These are phyloP conservation scores for Eucalyptus erythrocorys DNA, from an alignment of 345 rosid species.

Conservation along the genomic window DNA sequence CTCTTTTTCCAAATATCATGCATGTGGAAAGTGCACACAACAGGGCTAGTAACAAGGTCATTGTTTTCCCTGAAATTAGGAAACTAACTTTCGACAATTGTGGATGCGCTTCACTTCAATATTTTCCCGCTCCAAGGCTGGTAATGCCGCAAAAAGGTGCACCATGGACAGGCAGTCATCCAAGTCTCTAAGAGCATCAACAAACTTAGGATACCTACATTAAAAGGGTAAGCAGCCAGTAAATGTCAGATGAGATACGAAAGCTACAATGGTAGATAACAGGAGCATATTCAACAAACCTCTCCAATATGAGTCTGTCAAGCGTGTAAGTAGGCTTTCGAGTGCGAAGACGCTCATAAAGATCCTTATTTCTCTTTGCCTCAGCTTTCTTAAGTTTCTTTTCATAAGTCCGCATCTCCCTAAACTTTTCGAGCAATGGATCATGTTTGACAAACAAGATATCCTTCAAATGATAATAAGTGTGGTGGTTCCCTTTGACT, in stretches of 20 bases:
- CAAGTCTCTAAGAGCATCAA: slow-evolving; percentile 90
- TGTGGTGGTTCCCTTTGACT: slow-evolving; percentile 85
- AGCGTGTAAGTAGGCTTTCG: slow-evolving; percentile 68
- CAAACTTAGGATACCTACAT: slow-evolving; percentile 73
- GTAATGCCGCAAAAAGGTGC: slow-evolving; percentile 87
- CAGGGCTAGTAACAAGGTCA: neutral
- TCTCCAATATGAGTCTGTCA: slow-evolving; percentile 63
- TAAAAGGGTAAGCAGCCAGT: neutral
- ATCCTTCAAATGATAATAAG: slow-evolving; percentile 93
- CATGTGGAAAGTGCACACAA: neutral
- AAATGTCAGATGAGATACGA: neutral
- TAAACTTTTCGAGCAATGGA: slow-evolving; percentile 76
- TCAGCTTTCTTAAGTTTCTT: slow-evolving; percentile 76
- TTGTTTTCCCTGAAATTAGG: neutral
- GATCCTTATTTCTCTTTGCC: slow-evolving; percentile 75
- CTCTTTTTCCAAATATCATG: neutral
- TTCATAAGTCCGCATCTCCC: slow-evolving; percentile 58
- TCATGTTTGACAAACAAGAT: slow-evolving; percentile 73
- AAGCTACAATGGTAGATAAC: neutral
- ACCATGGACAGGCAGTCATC: slow-evolving; percentile 93
- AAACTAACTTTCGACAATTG: slow-evolving; percentile 62
- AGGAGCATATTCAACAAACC: slow-evolving; percentile 26
- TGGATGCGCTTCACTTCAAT: slow-evolving; percentile 71
- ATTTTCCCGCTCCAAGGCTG: slow-evolving; percentile 70
- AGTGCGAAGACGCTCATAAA: slow-evolving; percentile 40